Base-by-base conservation (phyloP, 768 basidiomycete species). In the Grammothele lineata region DNA sequence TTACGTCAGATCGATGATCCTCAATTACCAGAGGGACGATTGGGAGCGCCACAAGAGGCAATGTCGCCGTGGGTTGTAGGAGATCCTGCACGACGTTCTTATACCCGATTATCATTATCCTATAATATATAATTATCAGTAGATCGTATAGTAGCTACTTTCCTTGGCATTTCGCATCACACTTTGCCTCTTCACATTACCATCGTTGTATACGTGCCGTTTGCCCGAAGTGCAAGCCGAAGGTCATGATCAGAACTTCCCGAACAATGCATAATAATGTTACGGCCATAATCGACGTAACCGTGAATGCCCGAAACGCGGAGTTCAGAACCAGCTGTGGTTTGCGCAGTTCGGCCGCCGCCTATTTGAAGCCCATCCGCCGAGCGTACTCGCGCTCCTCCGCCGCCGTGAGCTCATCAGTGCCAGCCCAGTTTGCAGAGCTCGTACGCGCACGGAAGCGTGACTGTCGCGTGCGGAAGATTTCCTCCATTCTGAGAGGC, bases 401-500 rank as follows among this genome's bases (percentile, higher is more conserved):
- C 53, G 86, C 82, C 19, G 72, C 65, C 14, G 91, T 94, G 57
- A 98, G 68, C 21, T 82, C 75, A 68, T 97, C 95, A n/a, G 85
- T 68, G n/a, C 91, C 92, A 5, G 82, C 77, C 95, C 95, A 98
- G 63, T 96, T 96, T 26, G 95, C 95, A 10, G 91, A 94, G 59
- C 92, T 94, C 8, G 91, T 90, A 38, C 95, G 76, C 6, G 89
- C 85, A 48, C 94, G 75, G 73, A 96, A 96, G 40, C 85, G 77
- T 54, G 83, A 87, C 15, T 81, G 83, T 52, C 83, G 74, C 22
- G 71, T 75, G 58, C 81, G 78, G 76, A 99, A 99, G 53, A 98
- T 75, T 60, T 97, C 92, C 55, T 94, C 92, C 92, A 98, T 96
- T 52, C 72, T 75, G 45, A 97, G 68, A 5, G 89, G 88, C 47